Conservation (phyloP, 2,329 filamentous ascomycete genomes). For the Sclerotinia subarctica region DNA sequence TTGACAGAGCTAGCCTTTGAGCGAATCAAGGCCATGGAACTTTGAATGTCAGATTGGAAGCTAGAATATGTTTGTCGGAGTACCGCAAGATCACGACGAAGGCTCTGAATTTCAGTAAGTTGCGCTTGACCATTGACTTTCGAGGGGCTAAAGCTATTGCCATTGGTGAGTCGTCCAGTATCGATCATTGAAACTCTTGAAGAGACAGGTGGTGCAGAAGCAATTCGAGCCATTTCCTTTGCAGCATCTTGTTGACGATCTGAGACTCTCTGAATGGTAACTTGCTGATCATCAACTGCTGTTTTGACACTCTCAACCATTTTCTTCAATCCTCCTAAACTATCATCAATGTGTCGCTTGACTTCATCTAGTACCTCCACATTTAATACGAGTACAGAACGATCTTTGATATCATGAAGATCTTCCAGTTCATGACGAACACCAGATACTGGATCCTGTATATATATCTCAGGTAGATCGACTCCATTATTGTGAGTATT, state of each 20-base stretch:
- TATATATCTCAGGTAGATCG: conserved; percentile 94
- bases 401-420: conserved; percentile 86
- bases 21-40: conserved; percentile 80
- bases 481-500: conserved; percentile 92
- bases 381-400: conserved; percentile 91
- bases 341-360: conserved; percentile 93
- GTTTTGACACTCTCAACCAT: conserved; percentile 85
- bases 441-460: conserved; percentile 91
- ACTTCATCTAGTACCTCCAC: conserved; percentile 92
- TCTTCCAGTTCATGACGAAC: conserved; percentile 97
- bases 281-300: conserved; percentile 77
- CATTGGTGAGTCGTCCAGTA: conserved; percentile 27
- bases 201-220: conserved; percentile 29
- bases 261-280: conserved; percentile 79
- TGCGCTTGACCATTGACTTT: conserved; percentile 51
- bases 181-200: conserved; percentile 35
- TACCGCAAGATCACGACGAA: conserved; percentile 86
- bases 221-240: conserved; percentile 69
- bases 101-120: conserved; percentile 71
- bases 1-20: conserved; percentile 81
- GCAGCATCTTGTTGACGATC: conserved; percentile 87
- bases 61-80: conserved; percentile 89
- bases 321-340: conserved; percentile 72
- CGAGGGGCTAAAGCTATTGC: conserved; percentile 33
- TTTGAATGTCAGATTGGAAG: conserved; percentile 83